Base-by-base conservation (phyloP, 306 rosid species). In the Rosa persica region DNA sequence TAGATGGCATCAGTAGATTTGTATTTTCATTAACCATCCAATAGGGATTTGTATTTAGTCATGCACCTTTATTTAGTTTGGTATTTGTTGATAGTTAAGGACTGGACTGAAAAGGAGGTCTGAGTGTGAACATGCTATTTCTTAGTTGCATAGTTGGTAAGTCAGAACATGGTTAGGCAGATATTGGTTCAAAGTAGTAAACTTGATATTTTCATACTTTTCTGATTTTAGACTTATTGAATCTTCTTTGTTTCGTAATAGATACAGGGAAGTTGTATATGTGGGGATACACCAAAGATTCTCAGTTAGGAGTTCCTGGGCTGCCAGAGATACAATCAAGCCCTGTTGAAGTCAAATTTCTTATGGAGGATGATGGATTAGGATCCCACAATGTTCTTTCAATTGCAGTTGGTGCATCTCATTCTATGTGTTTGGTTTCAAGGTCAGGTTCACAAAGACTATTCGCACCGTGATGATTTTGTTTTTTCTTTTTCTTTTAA, bases 251-350 rank as follows among this genome's bases (percentile, higher is more conserved):
- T 71, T 81, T 85, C 43, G 74, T 69, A 75, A 74, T 88, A 95
- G 98, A 86, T 77, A 79, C 76, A 77, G 97, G 99, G 22, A 93
- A 89, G 90, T 79, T 93, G 86, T 95, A 81, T 85, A 87, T 84
- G 92, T 91, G 99, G 97, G 96, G 98, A 83, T 89, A 95, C 82
- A 82, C 94, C 30, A 77, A 57, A 62, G 97, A 93, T 82, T 91
- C 92, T 72, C 99, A 91, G 54, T 76, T 95, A 83, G 98, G 98
- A 72, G 89, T 95, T 85, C 98, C 99, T 55, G 99, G 98, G 84
- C 85, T 92, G 74, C 98, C 97, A 42, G 90, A 79, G 43, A 77
- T 86, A 49, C 96, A 93, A 74, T 58, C 91, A 57, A 48, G 58
- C 70, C 98, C 97, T 20, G 79, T 93, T 58, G 92, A 89, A 86